These are phyloP conservation scores for Cyphellophora europaea DNA, from an alignment of 2,329 filamentous ascomycete genomes.

Conservation along the genomic window DNA sequence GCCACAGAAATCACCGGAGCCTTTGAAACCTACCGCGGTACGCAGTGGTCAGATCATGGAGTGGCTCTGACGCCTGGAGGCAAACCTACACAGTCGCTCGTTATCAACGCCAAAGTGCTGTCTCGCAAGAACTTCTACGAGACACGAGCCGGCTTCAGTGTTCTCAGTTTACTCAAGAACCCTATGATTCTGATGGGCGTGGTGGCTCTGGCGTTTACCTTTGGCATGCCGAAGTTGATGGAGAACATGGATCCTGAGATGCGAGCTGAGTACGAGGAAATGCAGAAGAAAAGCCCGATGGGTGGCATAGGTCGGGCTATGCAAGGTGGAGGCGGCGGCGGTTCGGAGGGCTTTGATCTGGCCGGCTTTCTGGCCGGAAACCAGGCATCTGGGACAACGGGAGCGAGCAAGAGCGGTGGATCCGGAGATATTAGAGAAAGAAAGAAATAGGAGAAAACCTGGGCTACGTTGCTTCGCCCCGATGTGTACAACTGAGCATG, in stretches of 20 bases:
- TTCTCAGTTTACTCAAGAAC: conserved; percentile 78
- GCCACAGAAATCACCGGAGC: conserved; percentile 23
- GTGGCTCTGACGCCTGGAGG: conserved; percentile 9
- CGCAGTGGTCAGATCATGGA: conserved; percentile 18
- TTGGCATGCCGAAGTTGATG: conserved; percentile 91
- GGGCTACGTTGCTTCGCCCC: too few species aligned
- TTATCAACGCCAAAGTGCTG: conserved; percentile 54
- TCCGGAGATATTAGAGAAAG: too few species aligned
- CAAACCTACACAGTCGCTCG: conserved; percentile 28
- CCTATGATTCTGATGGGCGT: conserved; percentile 94
- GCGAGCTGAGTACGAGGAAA: conserved; percentile 82
- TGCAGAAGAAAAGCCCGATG: conserved; percentile 68
- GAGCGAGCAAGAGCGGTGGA: too few species aligned
- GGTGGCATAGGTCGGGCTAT: conserved; percentile 49
- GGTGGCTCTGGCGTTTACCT: conserved; percentile 70
- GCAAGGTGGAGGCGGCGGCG: conserved; percentile 34
- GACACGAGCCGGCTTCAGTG: conserved; percentile 63
- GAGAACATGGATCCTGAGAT: conserved; percentile 99
- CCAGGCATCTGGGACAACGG: too few species aligned
- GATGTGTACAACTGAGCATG: too few species aligned
- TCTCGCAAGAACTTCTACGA: conserved; percentile 66
- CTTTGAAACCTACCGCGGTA: conserved; percentile 16
- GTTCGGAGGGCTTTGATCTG: conserved; percentile 54
- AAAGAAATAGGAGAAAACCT: too few species aligned
- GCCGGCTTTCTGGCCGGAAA: conserved; percentile 57